Evolutionary conservation across 202 grass and related monocot genomes (phyloP).

Genomic region (Schoenoplectus triqueter): DNA sequence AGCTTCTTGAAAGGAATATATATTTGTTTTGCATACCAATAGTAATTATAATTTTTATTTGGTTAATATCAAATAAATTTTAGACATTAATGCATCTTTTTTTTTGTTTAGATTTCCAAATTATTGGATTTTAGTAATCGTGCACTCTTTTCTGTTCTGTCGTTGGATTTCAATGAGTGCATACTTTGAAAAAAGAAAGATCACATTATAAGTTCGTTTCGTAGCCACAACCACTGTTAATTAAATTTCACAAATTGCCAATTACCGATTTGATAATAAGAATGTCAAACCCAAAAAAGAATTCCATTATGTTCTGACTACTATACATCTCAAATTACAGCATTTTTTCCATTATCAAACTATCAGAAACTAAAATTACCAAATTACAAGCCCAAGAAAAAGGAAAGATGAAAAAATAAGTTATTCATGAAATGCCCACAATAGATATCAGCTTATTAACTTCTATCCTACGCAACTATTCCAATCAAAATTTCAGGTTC

Average conservation of each 20-base stretch:
- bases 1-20: not conserved
- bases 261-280: not conserved
- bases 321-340: conserved; percentile 36
- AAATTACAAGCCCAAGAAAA: conserved; percentile 25
- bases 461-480: conserved; percentile 13
- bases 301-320: conserved; percentile 11
- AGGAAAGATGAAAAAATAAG: not conserved
- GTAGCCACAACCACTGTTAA: not conserved
- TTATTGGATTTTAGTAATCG: not conserved
- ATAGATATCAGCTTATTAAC: conserved; percentile 1
- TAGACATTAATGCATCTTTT: not conserved
- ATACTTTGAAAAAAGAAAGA: not conserved
- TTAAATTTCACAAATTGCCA: not conserved
- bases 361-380: conserved; percentile 22
- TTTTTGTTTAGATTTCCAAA: not conserved
- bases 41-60: too few relatives aligned
- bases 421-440: not conserved
- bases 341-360: conserved; percentile 18
- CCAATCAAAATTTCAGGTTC: conserved; percentile 1
- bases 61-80: not conserved
- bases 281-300: not conserved
- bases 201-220: not conserved
- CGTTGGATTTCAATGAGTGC: too few relatives aligned
- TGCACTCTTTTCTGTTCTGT: not conserved
- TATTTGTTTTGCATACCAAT: not conserved